These are phyloP conservation scores for Cystofilobasidium macerans DNA, from an alignment of 768 basidiomycete species.

Conservation along the genomic window DNA sequence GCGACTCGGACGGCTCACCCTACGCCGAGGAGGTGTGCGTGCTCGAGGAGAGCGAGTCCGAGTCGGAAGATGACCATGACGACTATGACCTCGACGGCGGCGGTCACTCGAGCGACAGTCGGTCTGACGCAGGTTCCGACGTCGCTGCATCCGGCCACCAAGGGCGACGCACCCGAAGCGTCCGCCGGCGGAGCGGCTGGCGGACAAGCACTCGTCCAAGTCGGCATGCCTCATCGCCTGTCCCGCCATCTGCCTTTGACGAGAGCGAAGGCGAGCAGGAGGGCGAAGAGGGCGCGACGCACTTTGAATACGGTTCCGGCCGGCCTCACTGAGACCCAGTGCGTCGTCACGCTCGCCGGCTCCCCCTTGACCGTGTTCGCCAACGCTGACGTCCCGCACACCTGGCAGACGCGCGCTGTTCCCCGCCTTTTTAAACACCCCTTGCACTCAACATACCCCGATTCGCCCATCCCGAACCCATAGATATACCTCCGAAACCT, in stretches of 20 bases:
- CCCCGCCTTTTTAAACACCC: too few species aligned
- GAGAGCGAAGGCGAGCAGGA: not conserved
- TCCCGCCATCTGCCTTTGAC: not conserved
- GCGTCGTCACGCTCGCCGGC: too few species aligned
- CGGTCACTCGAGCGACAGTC: too few species aligned
- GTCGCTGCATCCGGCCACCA: not conserved
- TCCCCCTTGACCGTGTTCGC: not conserved
- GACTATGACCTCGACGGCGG: too few species aligned
- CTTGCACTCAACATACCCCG: too few species aligned
- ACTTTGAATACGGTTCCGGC: not conserved
- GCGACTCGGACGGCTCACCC: not conserved
- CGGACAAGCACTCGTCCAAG: not conserved
- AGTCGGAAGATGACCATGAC: not conserved
- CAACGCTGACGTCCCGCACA: too few species aligned
- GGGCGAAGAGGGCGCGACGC: not conserved
- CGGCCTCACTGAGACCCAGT: not conserved
- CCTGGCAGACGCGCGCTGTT: too few species aligned
- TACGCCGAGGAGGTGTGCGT: not conserved
- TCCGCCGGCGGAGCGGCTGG: constrained; percentile 3
- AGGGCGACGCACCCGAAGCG: not conserved
- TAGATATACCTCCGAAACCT: too few species aligned
- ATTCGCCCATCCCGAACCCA: too few species aligned
- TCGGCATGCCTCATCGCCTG: not conserved
- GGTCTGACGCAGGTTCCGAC: too few species aligned
- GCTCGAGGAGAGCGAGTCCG: not conserved